phyloP scores from a whole-genome alignment of 805 yeast species.

The Ogataea degrootiae region DNA sequence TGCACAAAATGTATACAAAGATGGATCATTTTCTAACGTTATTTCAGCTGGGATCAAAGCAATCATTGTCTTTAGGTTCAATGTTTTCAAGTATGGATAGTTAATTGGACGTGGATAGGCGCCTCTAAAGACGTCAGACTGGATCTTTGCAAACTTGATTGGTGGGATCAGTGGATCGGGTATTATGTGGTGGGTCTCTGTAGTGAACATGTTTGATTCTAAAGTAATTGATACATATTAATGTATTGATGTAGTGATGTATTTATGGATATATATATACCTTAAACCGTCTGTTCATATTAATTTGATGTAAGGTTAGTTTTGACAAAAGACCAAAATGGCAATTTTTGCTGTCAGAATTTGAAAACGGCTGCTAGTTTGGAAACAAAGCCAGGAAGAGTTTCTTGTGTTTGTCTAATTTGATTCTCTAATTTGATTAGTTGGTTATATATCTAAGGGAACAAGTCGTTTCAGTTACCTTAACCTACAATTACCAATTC shows the following conservation, averaged over 20 bases:
- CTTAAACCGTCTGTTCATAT: neutral
- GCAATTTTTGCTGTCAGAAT: no score
- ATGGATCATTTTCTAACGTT: conserved; percentile 45
- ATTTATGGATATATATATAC: neutral
- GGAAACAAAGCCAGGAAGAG: no score
- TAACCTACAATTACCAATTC: neutral
- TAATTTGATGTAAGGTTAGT: neutral
- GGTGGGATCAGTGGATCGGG: conserved; percentile 57
- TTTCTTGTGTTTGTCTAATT: neutral
- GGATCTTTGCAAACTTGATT: conserved; percentile 66
- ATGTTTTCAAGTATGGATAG: conserved; percentile 58
- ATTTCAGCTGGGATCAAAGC: conserved; percentile 79
- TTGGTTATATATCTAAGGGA: no score
- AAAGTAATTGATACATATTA: neutral
- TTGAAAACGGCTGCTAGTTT: no score
- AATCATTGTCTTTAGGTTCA: conserved; percentile 65
- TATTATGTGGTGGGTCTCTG: conserved; percentile 3
- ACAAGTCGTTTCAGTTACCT: neutral
- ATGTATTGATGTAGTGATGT: neutral
- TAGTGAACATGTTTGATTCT: neutral
- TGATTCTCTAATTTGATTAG: neutral
- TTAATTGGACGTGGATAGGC: conserved; percentile 81
- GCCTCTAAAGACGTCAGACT: conserved; percentile 72
- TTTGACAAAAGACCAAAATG: neutral
- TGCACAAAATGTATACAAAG: conserved; percentile 47